Conservation (phyloP, 129 eudicot species). For the Ambrosia trifida region DNA sequence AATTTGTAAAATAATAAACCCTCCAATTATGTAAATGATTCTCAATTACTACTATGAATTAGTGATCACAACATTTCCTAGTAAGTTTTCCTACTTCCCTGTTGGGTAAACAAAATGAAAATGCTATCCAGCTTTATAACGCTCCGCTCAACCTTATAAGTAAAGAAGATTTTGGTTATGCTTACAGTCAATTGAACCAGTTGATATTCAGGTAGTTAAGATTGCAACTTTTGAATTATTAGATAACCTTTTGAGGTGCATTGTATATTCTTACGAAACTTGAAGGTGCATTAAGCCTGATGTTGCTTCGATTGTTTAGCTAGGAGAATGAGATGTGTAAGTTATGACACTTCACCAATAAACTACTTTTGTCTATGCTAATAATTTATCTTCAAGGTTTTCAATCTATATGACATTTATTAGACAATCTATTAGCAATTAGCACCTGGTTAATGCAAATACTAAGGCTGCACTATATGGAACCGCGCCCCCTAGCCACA, state of each 20-base stretch:
- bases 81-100: constrained; percentile 32
- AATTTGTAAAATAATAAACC: too few relatives aligned
- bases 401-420: too few relatives aligned
- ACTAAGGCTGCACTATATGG: too few relatives aligned
- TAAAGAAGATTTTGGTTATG: constrained; percentile 69
- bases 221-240: constrained; percentile 69
- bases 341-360: constrained; percentile 27
- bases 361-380: constrained; percentile 29
- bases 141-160: constrained; percentile 33
- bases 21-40: too few relatives aligned
- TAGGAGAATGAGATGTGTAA: constrained; percentile 16
- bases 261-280: constrained; percentile 83
- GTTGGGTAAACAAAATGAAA: not conserved
- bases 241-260: constrained; percentile 79
- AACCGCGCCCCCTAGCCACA: too few relatives aligned
- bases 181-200: constrained; percentile 78
- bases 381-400: constrained; percentile 11
- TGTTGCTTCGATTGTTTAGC: constrained; percentile 55
- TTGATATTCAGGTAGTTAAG: constrained; percentile 77
- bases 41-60: constrained; percentile 77
- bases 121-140: not conserved
- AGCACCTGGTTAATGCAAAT: too few relatives aligned
- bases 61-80: constrained; percentile 84
- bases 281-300: constrained; percentile 76
- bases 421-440: too few relatives aligned